Evolutionary conservation across 2,329 filamentous ascomycete species (phyloP).

Genomic region (Penicillium crustosum): DNA sequence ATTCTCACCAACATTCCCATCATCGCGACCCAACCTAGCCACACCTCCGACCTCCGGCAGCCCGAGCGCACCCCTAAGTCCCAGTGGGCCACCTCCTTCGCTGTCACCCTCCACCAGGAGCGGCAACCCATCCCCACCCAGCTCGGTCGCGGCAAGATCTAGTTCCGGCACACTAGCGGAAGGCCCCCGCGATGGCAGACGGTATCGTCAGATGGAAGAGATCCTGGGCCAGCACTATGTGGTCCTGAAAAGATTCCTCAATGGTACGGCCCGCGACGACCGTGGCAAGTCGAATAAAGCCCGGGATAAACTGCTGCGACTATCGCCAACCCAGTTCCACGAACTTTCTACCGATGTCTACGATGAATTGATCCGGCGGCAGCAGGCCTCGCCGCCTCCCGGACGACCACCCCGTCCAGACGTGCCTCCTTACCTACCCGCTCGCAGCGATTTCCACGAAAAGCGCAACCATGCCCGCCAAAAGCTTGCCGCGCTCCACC

Average conservation of each 20-base stretch:
- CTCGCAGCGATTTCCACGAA: constrained; percentile 88
- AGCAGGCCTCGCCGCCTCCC: constrained; percentile 59
- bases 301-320: constrained; percentile 85
- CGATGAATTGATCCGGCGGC: constrained; percentile 86
- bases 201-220: constrained; percentile 62
- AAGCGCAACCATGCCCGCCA: constrained; percentile 98
- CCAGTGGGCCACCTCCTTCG: constrained; percentile 50
- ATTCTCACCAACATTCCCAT: constrained; percentile 48
- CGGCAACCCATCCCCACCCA: constrained; percentile 75
- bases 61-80: constrained; percentile 56
- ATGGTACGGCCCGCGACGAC: constrained; percentile 69
- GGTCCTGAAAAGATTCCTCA: constrained; percentile 74
- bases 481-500: constrained; percentile 85
- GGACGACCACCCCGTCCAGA: constrained; percentile 46
- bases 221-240: constrained; percentile 78
- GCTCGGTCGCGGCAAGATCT: constrained; percentile 71
- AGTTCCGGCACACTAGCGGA: constrained; percentile 73
- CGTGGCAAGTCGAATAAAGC: constrained; percentile 80
- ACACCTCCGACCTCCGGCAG: constrained; percentile 68
- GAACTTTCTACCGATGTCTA: constrained; percentile 97
- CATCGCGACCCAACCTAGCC: constrained; percentile 54
- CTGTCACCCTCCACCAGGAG: constrained; percentile 23
- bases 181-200: constrained; percentile 58
- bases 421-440: constrained; percentile 70
- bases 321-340: constrained; percentile 91